Conservation (phyloP, 2,329 filamentous ascomycete genomes). For the Penicillium oxalicum region DNA sequence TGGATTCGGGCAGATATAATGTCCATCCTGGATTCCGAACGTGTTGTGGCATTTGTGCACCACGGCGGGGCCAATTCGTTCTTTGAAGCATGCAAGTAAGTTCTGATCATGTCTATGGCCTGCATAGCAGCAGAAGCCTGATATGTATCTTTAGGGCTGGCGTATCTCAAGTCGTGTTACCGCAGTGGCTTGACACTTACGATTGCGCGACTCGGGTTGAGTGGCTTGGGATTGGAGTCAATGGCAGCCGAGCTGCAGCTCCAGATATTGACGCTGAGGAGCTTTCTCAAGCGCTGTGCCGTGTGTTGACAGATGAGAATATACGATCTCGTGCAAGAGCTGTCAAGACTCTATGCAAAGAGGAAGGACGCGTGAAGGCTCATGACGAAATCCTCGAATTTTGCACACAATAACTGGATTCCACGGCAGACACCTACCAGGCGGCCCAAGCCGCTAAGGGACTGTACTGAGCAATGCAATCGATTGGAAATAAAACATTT, state of each 20-base stretch:
- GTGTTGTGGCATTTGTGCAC: conserved; percentile 40
- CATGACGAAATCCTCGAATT: conserved; percentile 17
- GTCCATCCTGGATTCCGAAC: conserved; percentile 30
- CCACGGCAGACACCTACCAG: no score
- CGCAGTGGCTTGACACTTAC: conserved; percentile 45
- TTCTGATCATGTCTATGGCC: not conserved
- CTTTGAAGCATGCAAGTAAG: conserved; percentile 43
- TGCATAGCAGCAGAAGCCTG: not conserved
- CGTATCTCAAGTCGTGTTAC: conserved; percentile 44
- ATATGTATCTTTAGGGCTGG: conserved; percentile 30
- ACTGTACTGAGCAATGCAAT: no score
- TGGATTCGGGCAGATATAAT: conserved; percentile 21
- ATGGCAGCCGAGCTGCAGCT: conserved; percentile 32
- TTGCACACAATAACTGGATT: not conserved
- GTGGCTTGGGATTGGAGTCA: conserved; percentile 40
- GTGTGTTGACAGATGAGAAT: conserved; percentile 7
- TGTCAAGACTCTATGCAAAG: conserved; percentile 12
- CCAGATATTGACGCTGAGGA: conserved; percentile 20
- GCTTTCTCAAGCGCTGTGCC: conserved; percentile 13
- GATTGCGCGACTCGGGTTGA: conserved; percentile 43
- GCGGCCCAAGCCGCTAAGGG: no score
- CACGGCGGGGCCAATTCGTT: conserved; percentile 48
- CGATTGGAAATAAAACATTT: no score
- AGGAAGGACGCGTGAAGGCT: conserved; percentile 15
- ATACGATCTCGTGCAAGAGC: conserved; percentile 7